A percentile compares a stretch with the other conserved stretches of the same genome.
Conservation (phyloP, 108 stramenopile genomes). For the Stephanodiscus triporus region DNA sequence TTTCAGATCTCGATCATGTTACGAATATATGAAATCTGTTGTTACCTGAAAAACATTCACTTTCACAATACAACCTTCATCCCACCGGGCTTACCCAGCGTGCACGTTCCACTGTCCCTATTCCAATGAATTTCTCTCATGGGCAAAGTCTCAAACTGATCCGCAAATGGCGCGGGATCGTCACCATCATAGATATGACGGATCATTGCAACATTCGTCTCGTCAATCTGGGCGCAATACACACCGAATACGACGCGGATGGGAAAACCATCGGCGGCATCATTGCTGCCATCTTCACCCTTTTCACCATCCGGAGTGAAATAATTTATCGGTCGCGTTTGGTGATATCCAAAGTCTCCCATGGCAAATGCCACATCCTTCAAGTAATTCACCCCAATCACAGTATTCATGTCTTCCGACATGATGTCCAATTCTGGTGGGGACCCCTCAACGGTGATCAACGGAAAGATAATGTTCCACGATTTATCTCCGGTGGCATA, state of each 20-base stretch:
- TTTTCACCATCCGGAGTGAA: slow-evolving; percentile 25
- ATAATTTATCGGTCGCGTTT: slow-evolving; percentile 49
- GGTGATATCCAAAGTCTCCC: slow-evolving; percentile 58
- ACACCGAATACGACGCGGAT: slow-evolving; percentile 55
- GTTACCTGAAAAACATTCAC: slow-evolving; percentile 2
- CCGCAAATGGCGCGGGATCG: slow-evolving; percentile 56
- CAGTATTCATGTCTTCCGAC: slow-evolving; percentile 53
- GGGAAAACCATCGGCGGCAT: slow-evolving; percentile 12
- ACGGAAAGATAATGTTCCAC: slow-evolving; percentile 51
- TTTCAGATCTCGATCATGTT: not conserved
- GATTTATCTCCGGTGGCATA: slow-evolving; percentile 49
- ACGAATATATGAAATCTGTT: too few relatives aligned
- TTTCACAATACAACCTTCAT: not conserved
- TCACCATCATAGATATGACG: slow-evolving; percentile 57
- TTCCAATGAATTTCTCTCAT: slow-evolving; percentile 51
- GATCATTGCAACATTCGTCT: slow-evolving; percentile 51
- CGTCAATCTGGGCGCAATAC: slow-evolving; percentile 57
- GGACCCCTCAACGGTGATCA: slow-evolving; percentile 50
- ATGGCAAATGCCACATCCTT: slow-evolving; percentile 56
- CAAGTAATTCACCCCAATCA: slow-evolving; percentile 56
- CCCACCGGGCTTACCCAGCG: slow-evolving; percentile 29
- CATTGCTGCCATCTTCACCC: slow-evolving; percentile 4
- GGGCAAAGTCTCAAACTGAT: slow-evolving; percentile 48
- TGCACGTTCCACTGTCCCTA: slow-evolving; percentile 5
- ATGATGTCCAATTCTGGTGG: slow-evolving; percentile 47